Evolutionary conservation across 371 early-diverging fungal species (phyloP).

Genomic region (Ecytonucleospora hepatopenaei): DNA sequence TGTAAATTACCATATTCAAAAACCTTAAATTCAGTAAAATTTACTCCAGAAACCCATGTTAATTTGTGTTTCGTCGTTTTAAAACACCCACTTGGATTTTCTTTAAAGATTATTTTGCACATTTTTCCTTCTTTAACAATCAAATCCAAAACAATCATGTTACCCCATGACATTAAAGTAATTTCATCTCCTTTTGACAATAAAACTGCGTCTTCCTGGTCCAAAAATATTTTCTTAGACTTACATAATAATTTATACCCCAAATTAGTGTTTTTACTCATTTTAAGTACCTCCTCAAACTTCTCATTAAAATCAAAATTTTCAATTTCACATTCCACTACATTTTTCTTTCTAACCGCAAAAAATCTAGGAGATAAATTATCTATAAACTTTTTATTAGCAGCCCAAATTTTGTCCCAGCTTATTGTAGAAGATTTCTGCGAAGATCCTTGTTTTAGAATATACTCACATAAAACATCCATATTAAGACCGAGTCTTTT

Average conservation of each 20-base stretch:
- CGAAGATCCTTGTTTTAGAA: conserved; percentile 93
- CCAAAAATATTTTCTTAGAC: conserved; percentile 67
- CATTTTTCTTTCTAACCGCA: conserved; percentile 62
- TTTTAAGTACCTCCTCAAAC: conserved; percentile 42
- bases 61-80: conserved; percentile 96
- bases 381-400: conserved; percentile 93
- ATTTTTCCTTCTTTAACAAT: conserved; percentile 59
- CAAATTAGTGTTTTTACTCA: conserved; percentile 69
- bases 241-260: conserved; percentile 74
- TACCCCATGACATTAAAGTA: conserved; percentile 98
- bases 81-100: conserved; percentile 83
- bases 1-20: conserved; percentile 65
- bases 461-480: conserved; percentile 86
- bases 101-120: conserved; percentile 58
- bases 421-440: conserved; percentile 77
- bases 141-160: conserved; percentile 69
- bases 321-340: conserved; percentile 16
- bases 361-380: conserved; percentile 78
- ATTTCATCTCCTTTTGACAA: conserved; percentile 75
- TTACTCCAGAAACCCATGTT: conserved; percentile 70
- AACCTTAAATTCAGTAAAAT: conserved; percentile 56
- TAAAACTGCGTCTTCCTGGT: conserved; percentile 71
- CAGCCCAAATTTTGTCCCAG: conserved; percentile 99
- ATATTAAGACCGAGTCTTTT: conserved; percentile 91
- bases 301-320: conserved; percentile 7